Evolutionary conservation across 2,329 filamentous ascomycete genomes (phyloP).

Genomic region (Aspergillus melleus): DNA sequence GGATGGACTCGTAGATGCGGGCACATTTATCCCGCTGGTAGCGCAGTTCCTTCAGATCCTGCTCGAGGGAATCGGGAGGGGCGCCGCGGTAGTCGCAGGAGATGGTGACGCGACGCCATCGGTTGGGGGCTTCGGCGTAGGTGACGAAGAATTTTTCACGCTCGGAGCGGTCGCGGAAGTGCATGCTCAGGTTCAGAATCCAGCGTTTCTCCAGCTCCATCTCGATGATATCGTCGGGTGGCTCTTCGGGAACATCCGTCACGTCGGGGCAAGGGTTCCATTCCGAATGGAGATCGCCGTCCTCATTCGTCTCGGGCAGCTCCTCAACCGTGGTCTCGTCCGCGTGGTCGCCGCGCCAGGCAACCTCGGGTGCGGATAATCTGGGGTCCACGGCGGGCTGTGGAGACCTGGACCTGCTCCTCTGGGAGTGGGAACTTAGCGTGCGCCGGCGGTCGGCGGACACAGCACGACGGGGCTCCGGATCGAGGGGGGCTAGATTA

Average conservation of each 20-base stretch:
- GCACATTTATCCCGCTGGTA: slow-evolving; percentile 91
- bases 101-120: slow-evolving; percentile 86
- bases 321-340: slow-evolving; percentile 35
- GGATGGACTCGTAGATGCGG: slow-evolving; percentile 91
- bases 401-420: slow-evolving; percentile 46
- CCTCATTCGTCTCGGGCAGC: slow-evolving; percentile 29
- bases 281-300: slow-evolving; percentile 26
- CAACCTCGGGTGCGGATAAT: slow-evolving; percentile 44
- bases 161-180: slow-evolving; percentile 88
- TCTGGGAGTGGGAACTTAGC: slow-evolving; percentile 38
- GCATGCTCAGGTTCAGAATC: slow-evolving; percentile 98
- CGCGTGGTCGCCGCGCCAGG: slow-evolving; percentile 33
- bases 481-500: slow-evolving; percentile 66
- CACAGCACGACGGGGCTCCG: slow-evolving; percentile 65
- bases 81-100: slow-evolving; percentile 89
- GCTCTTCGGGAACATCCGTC: slow-evolving; percentile 26
- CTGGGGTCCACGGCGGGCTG: slow-evolving; percentile 38
- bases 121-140: slow-evolving; percentile 74
- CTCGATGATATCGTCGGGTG: slow-evolving; percentile 54
- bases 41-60: slow-evolving; percentile 72
- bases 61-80: slow-evolving; percentile 77
- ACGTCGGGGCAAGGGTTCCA: slow-evolving; percentile 30
- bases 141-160: slow-evolving; percentile 98
- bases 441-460: slow-evolving; percentile 55
- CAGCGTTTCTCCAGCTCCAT: slow-evolving; percentile 83